Conservation (phyloP, 495 filamentous ascomycete species). For the Amorphotheca resinae region DNA sequence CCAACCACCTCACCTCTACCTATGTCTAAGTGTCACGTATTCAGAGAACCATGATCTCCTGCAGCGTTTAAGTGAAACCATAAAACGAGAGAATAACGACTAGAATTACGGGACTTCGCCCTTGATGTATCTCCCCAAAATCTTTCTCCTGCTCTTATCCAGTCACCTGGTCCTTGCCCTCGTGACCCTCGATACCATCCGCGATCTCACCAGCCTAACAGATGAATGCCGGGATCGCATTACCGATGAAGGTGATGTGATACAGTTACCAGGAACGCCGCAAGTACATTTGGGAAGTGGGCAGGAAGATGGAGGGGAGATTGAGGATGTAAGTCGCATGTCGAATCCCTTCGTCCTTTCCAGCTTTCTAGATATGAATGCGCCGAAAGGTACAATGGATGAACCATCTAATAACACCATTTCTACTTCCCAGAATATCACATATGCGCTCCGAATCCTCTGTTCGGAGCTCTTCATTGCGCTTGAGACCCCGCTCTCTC, state of each 20-base stretch:
- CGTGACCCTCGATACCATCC: constrained; percentile 13
- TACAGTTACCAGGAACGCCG: constrained; percentile 1
- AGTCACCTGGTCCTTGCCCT: constrained; percentile 1
- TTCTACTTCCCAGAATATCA: constrained; percentile 12
- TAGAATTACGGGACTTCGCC: no score
- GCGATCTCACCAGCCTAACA: constrained; percentile 9
- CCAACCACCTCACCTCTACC: no score
- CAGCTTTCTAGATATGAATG: no score
- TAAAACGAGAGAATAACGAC: no score
- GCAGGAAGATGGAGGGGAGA: constrained; percentile 10
- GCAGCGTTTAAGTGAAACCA: no score
- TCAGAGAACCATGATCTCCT: no score
- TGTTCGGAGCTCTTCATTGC: constrained; percentile 10
- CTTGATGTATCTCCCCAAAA: not conserved
- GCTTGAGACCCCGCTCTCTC: constrained; percentile 12
- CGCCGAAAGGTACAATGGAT: no score
- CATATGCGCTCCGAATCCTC: constrained; percentile 8
- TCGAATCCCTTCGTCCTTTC: not conserved
- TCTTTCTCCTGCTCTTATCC: not conserved
- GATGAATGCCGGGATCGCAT: constrained; percentile 10
- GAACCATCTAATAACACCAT: not conserved
- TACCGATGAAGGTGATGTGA: not conserved
- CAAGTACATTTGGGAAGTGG: not conserved
- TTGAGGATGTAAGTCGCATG: constrained; percentile 14
- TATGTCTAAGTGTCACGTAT: no score